Base-by-base conservation (phyloP, 345 rosid genomes). In the Pugionium dolabratum region DNA sequence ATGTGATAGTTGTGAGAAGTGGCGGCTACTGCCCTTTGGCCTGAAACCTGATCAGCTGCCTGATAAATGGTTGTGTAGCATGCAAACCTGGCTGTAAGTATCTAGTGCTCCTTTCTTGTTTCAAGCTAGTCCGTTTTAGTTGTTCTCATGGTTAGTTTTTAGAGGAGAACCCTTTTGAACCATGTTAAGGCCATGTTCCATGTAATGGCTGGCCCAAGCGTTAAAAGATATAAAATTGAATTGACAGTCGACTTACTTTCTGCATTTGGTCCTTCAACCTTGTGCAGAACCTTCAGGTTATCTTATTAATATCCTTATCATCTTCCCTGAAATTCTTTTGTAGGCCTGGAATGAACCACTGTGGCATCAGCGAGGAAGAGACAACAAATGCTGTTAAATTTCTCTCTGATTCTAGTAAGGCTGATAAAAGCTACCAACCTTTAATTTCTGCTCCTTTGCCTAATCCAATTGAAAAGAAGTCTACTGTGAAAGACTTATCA, bases 1-100 rank as follows among this genome's bases (percentile, higher is more conserved):
- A 9, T 87, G 95, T 76, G 90, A 85, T 64, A 65, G 31, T 7
- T 90, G 97, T 76, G 58, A 79, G 63, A 81, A n/a, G 45, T 87
- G 95, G 97, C 85, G 90, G 69, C 71, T 87, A 57, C 79, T 87
- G 41, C 95, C 95, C 31, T 51, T 30, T 61, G 84, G 78, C 56
- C 53, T 54, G 73, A 78, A 57, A 18, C 60, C 80, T n/a, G 79
- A 85, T 11, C 75, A 80, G 41, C 88, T 90, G 48, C 91, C 90
- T 42, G 81, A 83, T 1, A 80, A 79, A 80, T 90, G 97, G 95
- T 43, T 75, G 42, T 90, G 91, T 76, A 77, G 83, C 79, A 87
- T 90, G 97, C 81, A 79, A 54, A 72, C 76, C 28, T 87, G 97
- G 95, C 85, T 87, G 91, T 90, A 84, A 90, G 97, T 54, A 31